Base-by-base conservation (phyloP, 2,329 filamentous ascomycete species). In the Trichoderma semiorbis region DNA sequence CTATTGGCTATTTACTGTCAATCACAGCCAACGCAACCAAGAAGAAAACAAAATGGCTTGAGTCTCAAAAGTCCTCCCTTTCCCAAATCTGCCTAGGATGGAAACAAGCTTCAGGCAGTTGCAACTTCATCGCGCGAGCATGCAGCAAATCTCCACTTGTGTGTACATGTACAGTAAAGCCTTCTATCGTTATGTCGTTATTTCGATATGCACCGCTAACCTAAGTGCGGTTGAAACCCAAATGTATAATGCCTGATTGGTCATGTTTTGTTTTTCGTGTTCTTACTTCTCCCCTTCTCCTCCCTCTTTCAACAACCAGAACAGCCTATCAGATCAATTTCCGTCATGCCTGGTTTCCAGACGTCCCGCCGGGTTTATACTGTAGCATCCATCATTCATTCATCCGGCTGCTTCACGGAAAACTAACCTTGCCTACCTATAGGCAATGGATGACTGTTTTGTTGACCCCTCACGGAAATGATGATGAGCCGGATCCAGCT, bases 161-260 rank as follows among this genome's bases (percentile, higher is more conserved):
- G 55, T 57, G 43, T 64, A 39, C 36, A 18, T 55, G 43, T 57
- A 43, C 39, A 43, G 60, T 39, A 70, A 47, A 70, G 50, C 63
- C 55, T 67, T 67, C 63, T 71, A 71, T 71, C 61, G 21, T 70
- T 50, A 57, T 71, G 34, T 66, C 57, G 57, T 71, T 24, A 47
- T 61, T 53, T 30, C 39, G 30, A 67, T 69, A 21, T 55, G 63
- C 57, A 36, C 69, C 39, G 39, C 63, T 14, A 18, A 61, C 12
- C 32, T 34, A 24, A 7, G 47, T n/a, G 64, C 70, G 28, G 36
- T 60, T 57, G 43, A 60, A 66, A 28, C 50, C n/a, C 34, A 61
- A 36, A 21, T 30, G 21, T 28, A 30, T 43, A 28, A 58, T 32
- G 50, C 34, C 21, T 65, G 16, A 8, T 16, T 60, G 16, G 12